Conservation (phyloP, 257 asterid genomes). For the Jasminum sambac region DNA sequence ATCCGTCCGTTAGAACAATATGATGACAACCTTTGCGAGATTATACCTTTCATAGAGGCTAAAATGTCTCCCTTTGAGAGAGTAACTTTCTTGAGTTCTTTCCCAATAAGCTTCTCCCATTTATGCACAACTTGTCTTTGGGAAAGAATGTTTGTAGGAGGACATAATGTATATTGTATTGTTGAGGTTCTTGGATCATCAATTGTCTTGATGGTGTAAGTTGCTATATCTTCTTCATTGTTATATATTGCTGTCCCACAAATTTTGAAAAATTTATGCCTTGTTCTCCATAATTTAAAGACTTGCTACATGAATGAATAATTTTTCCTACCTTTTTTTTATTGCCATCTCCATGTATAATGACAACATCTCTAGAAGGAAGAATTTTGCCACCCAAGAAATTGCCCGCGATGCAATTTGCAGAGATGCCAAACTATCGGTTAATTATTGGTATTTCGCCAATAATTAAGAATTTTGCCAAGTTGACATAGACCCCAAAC, state of each 20-base stretch:
- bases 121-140: background rate
- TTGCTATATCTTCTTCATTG: background rate
- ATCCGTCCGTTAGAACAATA: too few species aligned
- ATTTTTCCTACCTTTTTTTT: background rate
- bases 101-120: background rate
- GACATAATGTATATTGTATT: background rate
- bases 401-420: background rate
- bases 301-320: too few species aligned
- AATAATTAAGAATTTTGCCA: too few species aligned
- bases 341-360: background rate
- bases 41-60: background rate
- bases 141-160: background rate
- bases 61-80: background rate
- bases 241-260: too few species aligned
- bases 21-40: background rate
- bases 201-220: background rate
- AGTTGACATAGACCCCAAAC: too few species aligned
- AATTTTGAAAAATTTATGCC: too few species aligned
- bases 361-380: background rate
- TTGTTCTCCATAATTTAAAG: too few species aligned
- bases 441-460: too few species aligned
- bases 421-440: too few species aligned
- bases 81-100: background rate
- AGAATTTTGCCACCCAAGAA: background rate
- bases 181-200: conserved; percentile 4